Base-by-base conservation (phyloP, 352 stramenopile species). In the Plasmopara muralis region DNA sequence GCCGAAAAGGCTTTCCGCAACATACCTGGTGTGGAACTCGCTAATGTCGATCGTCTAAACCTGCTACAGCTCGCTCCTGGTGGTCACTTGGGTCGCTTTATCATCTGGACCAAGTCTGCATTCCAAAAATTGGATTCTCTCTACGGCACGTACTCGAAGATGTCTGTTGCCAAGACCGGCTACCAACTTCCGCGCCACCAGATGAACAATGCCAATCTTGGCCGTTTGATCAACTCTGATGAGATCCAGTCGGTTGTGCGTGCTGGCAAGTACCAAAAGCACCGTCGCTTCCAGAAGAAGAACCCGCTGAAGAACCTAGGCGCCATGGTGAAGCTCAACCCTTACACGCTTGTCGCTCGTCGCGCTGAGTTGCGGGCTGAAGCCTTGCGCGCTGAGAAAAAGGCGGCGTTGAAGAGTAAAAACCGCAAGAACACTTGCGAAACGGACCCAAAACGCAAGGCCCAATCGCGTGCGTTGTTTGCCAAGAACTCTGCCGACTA, bases 161-260 rank as follows among this genome's bases (percentile, higher is more conserved):
- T 93, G 74, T 89, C 83, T 57, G 59, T 73, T 29, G 73, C 83
- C 34, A 99, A 99, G 90, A 70, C 65, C 31, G 78, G 78, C 72
- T 98, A 96, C 85, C 69, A 79, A 66, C 87, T 99, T 31, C 97
- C 97, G 52, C 82, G 89, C 55, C 79, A 97, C 66, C 59, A 87
- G 57, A 98, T 99, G 89, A 89, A 85, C 73, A 99, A 99, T 72
- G 95, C 96, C 58, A 98, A 99, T 78, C 68, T 99, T 43, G 95
- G 93, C 57, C 95, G 96, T 91, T 86, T 99, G 68, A 99, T 99
- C 63, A 99, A 99, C 92, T 98, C 93, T 35, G 95, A 98, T 68
- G 81, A 92, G 76, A 96, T 99, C 70, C 96, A 99, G 83, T 97
- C 85, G 60, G 93, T 98, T 45, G 61, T 99, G 48, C 95, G 96